Evolutionary conservation across 1,139 yeast species (phyloP).

Genomic region (Pichia sp.): DNA sequence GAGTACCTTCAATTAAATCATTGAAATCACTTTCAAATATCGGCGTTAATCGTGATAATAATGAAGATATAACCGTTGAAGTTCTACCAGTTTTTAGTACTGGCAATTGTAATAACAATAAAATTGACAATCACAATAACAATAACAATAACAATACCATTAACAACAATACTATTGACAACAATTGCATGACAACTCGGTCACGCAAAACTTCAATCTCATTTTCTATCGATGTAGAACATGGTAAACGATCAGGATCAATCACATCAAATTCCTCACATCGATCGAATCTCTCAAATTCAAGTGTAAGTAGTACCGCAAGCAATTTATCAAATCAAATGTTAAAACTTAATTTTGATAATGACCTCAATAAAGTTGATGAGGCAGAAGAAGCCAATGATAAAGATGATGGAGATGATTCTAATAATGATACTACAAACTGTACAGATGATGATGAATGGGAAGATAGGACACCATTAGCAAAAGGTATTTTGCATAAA

Average conservation of each 20-base stretch:
- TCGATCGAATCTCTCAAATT: slow-evolving; percentile 4
- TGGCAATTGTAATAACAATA: too few species aligned
- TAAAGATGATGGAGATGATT: slow-evolving; percentile 9
- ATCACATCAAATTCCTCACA: slow-evolving; percentile 15
- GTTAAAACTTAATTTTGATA: background rate
- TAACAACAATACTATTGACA: too few species aligned
- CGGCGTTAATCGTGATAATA: too few species aligned
- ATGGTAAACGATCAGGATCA: slow-evolving; percentile 8
- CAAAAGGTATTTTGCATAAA: slow-evolving; percentile 5
- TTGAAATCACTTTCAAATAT: slow-evolving; percentile 6
- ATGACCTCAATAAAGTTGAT: slow-evolving; percentile 2
- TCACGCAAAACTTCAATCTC: slow-evolving; percentile 22
- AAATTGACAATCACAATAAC: too few species aligned
- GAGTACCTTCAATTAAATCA: slow-evolving; percentile 12
- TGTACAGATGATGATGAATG: slow-evolving; percentile 16
- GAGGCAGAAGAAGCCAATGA: slow-evolving; percentile 2
- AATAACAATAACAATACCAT: too few species aligned
- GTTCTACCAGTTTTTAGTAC: too few species aligned
- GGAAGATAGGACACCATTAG: slow-evolving; percentile 22
- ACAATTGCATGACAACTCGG: too few species aligned
- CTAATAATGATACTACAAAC: slow-evolving; percentile 6
- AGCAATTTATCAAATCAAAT: slow-evolving; percentile 4
- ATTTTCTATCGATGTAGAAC: slow-evolving; percentile 12
- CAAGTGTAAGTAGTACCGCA: slow-evolving; percentile 7
- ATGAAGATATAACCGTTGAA: too few species aligned